Evolutionary conservation across 164 flowering plant species (phyloP).

Genomic region (Litsea cubeba): DNA sequence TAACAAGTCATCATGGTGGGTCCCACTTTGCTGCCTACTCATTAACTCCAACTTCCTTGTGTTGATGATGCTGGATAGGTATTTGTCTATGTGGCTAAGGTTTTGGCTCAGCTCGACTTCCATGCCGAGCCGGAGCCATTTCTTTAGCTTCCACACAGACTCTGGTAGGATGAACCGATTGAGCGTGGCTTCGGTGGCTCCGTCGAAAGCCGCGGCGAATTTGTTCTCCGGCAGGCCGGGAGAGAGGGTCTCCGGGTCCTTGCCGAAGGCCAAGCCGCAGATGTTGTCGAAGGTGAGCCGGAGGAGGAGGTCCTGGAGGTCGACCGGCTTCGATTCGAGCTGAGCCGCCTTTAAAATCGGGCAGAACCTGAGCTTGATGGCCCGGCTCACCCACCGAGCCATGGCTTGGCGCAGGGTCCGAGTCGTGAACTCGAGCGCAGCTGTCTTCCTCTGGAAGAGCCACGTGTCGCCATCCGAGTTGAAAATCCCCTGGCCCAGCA

Average conservation of each 20-base stretch:
- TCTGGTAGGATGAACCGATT: constrained; percentile 57
- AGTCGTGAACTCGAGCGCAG: constrained; percentile 62
- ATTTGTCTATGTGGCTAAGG: constrained; percentile 38
- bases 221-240: constrained; percentile 50
- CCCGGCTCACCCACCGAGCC: constrained; percentile 65
- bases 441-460: constrained; percentile 61
- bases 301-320: constrained; percentile 59
- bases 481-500: constrained; percentile 64
- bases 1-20: constrained; percentile 46
- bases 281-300: constrained; percentile 74
- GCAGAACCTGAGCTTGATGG: constrained; percentile 46
- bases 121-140: constrained; percentile 55
- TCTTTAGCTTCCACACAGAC: constrained; percentile 53
- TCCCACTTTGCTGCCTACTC: constrained; percentile 17
- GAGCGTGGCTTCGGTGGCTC: constrained; percentile 65
- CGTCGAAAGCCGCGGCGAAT: constrained; percentile 56
- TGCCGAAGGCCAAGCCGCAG: constrained; percentile 64
- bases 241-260: constrained; percentile 53
- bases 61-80: constrained; percentile 42
- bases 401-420: constrained; percentile 68
- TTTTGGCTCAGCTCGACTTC: constrained; percentile 43
- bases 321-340: constrained; percentile 35
- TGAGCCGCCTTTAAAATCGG: constrained; percentile 51
- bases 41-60: constrained; percentile 54
- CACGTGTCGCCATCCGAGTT: constrained; percentile 77